Evolutionary conservation across 306 rosid genomes (phyloP).

Genomic region (Inga oerstediana): DNA sequence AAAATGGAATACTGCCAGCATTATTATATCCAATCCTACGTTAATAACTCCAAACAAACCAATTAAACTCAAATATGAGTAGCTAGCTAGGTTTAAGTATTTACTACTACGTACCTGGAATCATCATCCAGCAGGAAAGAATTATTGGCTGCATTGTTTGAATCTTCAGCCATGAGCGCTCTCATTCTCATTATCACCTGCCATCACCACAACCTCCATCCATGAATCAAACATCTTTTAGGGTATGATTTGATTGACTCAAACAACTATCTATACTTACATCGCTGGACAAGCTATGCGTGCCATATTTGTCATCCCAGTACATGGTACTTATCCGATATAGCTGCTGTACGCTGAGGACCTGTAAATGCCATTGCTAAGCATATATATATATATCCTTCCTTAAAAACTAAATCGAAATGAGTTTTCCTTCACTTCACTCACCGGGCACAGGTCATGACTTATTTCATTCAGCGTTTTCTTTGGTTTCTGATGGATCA

Average conservation of each 20-base stretch:
- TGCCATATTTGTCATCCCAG: slow-evolving; percentile 76
- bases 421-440: slow-evolving; percentile 47
- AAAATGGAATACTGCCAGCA: slow-evolving; percentile 61
- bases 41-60: background rate
- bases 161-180: slow-evolving; percentile 69
- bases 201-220: background rate
- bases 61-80: too few relatives aligned
- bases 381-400: background rate
- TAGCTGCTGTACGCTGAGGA: slow-evolving; percentile 91
- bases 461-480: slow-evolving; percentile 94
- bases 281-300: slow-evolving; percentile 64
- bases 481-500: slow-evolving; percentile 97
- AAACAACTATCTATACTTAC: slow-evolving; percentile 47
- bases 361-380: slow-evolving; percentile 47
- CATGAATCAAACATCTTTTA: too few relatives aligned
- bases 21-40: background rate
- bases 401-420: slow-evolving; percentile 25
- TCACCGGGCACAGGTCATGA: slow-evolving; percentile 92
- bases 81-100: too few relatives aligned
- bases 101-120: slow-evolving; percentile 44
- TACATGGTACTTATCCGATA: slow-evolving; percentile 99
- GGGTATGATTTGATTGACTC: too few relatives aligned
- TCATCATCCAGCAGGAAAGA: slow-evolving; percentile 69
- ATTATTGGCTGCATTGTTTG: slow-evolving; percentile 65
- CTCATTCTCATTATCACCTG: slow-evolving; percentile 67